A percentile compares a stretch with the other conserved stretches of the same genome.
These are phyloP conservation scores for Sporisorium reilianum DNA, from an alignment of 1,284 basidiomycete genomes.

Conservation along the genomic window DNA sequence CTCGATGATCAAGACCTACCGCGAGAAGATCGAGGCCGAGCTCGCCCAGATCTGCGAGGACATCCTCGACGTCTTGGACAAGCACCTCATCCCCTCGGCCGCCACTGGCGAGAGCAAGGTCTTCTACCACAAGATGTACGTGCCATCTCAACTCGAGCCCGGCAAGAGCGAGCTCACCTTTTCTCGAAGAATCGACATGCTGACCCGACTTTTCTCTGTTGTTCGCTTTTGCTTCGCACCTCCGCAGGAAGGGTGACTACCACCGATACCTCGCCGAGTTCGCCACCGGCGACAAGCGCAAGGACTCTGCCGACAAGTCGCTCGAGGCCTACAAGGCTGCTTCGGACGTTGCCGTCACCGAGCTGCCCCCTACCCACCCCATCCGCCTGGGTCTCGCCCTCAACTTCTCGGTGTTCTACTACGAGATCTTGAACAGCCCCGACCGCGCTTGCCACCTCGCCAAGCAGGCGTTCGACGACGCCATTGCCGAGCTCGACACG, in stretches of 20 bases:
- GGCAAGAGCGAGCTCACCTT: neutral
- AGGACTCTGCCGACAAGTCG: constrained; percentile 98
- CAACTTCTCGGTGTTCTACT: constrained; percentile 99
- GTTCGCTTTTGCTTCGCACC: neutral
- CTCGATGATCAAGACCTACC: constrained; percentile 97
- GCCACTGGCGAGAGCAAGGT: constrained; percentile 99
- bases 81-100: constrained; percentile 98
- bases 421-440: constrained; percentile 99
- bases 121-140: constrained; percentile 99
- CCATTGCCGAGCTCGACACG: constrained; percentile 99
- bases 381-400: constrained; percentile 98
- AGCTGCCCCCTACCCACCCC: constrained; percentile 98
- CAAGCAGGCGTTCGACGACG: constrained; percentile 99
- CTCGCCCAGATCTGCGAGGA: constrained; percentile 99
- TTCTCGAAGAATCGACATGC: neutral
- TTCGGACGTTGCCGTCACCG: constrained; percentile 95
- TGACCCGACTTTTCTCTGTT: constrained; percentile 2
- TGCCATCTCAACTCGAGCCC: neutral
- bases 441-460: constrained; percentile 99
- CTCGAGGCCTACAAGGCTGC: constrained; percentile 99
- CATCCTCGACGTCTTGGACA: constrained; percentile 97
- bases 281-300: constrained; percentile 97
- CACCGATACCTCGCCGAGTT: constrained; percentile 99
- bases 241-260: constrained; percentile 97
- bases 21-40: constrained; percentile 96